phyloP scores from a whole-genome alignment of 345 rosid species.

The Microcos paniculata region DNA sequence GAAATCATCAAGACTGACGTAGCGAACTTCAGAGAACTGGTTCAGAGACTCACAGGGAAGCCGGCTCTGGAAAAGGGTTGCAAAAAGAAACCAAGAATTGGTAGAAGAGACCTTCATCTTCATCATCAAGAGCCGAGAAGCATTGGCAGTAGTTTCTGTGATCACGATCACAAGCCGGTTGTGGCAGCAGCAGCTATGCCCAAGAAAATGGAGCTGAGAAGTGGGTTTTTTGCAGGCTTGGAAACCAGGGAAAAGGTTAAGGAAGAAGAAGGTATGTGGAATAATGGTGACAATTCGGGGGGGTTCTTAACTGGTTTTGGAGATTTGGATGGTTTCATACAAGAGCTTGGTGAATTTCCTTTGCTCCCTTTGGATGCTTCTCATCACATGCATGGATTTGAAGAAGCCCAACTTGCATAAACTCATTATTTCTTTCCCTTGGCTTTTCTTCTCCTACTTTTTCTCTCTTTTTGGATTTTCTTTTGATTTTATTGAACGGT shows the following conservation, averaged over 20 bases:
- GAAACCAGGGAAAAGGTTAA: conserved; percentile 25
- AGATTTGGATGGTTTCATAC: conserved; percentile 73
- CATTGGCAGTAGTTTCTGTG: not conserved
- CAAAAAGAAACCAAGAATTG: conserved; percentile 20
- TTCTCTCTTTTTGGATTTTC: not conserved
- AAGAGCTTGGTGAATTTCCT: conserved; percentile 64
- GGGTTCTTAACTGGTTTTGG: conserved; percentile 55
- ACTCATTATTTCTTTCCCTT: not conserved
- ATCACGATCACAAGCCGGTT: not conserved
- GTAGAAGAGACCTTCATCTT: conserved; percentile 11
- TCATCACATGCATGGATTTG: conserved; percentile 38
- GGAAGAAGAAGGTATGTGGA: conserved; percentile 37
- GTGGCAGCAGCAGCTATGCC: not conserved
- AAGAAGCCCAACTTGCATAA: conserved; percentile 33
- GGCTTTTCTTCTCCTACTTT: not conserved
- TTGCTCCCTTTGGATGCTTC: conserved; percentile 43
- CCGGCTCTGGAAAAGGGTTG: conserved; percentile 37
- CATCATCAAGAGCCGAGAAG: not conserved
- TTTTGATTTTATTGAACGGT: conserved; percentile 10
- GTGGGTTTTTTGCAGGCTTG: conserved; percentile 20
- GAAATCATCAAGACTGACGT: conserved; percentile 94
- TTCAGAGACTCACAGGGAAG: conserved; percentile 89
- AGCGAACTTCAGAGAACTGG: conserved; percentile 82
- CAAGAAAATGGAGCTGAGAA: conserved; percentile 29
- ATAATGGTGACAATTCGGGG: conserved; percentile 33